Conservation (phyloP, 805 yeast species). For the Peterozyma xylosa region DNA sequence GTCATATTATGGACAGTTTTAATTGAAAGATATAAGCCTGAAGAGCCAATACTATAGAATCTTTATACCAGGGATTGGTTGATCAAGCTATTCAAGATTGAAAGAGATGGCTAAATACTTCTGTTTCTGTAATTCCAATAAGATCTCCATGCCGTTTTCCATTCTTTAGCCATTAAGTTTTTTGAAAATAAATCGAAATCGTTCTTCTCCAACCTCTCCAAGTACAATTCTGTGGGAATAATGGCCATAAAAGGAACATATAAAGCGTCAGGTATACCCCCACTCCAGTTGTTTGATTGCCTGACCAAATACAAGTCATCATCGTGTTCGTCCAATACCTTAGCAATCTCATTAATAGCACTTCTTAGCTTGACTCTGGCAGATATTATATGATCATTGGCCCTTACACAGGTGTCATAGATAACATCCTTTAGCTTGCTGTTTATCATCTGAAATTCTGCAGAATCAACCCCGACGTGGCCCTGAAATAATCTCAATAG, state of each 20-base stretch:
- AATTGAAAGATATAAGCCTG: no score
- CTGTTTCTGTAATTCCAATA: slow-evolving; percentile 39
- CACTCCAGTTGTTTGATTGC: slow-evolving; percentile 29
- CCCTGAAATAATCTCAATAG: slow-evolving; percentile 42
- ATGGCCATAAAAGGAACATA: slow-evolving; percentile 63
- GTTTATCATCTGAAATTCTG: slow-evolving; percentile 18
- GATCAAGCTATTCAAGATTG: no score
- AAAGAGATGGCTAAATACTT: slow-evolving; percentile 12
- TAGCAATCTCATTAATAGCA: slow-evolving; percentile 28
- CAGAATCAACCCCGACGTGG: slow-evolving; percentile 23
- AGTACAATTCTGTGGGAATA: slow-evolving; percentile 56
- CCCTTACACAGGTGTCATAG: slow-evolving; percentile 63
- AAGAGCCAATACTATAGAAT: no score
- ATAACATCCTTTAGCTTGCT: slow-evolving; percentile 47
- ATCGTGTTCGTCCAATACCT: slow-evolving; percentile 17
- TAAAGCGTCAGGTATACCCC: slow-evolving; percentile 52
- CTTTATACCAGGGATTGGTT: no score
- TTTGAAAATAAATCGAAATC: slow-evolving; percentile 56
- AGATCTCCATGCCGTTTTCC: slow-evolving; percentile 59
- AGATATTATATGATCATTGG: slow-evolving; percentile 73
- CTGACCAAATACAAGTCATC: slow-evolving; percentile 19
- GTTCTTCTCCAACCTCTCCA: slow-evolving; percentile 48
- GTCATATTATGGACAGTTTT: no score
- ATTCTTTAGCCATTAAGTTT: slow-evolving; percentile 41
- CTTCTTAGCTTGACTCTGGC: slow-evolving; percentile 49